Evolutionary conservation across 352 stramenopile species (phyloP), one percentile per base, ranked within the genome.

Genomic region (Globisporangium yorkense): DNA sequence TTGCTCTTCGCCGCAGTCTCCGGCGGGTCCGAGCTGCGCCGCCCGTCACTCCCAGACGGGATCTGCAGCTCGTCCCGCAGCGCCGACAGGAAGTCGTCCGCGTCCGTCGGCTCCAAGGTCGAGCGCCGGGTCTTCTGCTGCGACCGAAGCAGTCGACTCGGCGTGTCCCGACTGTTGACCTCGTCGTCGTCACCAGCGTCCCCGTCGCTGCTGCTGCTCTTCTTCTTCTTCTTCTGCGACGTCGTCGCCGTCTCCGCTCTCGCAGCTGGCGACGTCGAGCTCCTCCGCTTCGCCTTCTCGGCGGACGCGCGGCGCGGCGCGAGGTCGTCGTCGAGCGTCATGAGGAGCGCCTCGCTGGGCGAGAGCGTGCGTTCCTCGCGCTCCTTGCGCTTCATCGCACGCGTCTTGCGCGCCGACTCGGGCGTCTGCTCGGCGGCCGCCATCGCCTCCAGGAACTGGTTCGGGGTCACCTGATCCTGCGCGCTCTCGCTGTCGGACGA

Each of bases 91-190:
- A 88, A 74, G 7, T 67, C 62, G 16, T 68, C 66, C 0, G 68
- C 77, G 40, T 84, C 79, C 0, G 56, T 68, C 5, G 74, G 67
- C 57, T 88, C 79, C 21, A 92, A 51, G 24, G 79, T 92, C 35
- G 68, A n/a, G 9, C 79, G 71, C 13, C 70, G 71, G 12, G 44
- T 61, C 48, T 56, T 51, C 40, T 55, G 16, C 45, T 51, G 40
- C 24, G 56, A 61, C 43, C 40, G 49, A 18, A 57, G 31, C 29
- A 52, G 50, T 47, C 57, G 39, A 7, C 15, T 49, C 18, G 46
- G 43, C 37, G 37, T 41, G 5, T 46, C 21, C 21, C 45, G 31
- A 24, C 51, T 15, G 13, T 43, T 39, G 37, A 18, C 20, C 20
- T 55, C 51, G 37, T 44, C 57, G 15, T 54, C 39, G 6, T 54